Evolutionary conservation across 1,139 yeast genomes (phyloP).

Genomic region (Arxiozyma telluris): DNA sequence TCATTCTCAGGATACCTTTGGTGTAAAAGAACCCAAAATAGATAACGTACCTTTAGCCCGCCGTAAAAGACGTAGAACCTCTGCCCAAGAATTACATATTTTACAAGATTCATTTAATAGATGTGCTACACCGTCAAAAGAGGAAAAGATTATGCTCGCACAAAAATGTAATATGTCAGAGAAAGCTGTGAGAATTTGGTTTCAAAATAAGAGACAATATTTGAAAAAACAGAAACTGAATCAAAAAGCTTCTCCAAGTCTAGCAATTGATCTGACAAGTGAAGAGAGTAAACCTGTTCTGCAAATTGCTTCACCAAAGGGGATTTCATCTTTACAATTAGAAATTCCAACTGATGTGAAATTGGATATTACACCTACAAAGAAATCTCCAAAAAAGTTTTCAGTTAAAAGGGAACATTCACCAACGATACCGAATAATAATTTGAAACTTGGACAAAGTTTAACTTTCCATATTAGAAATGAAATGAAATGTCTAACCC

Average conservation of each 20-base stretch:
- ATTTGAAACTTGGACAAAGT: slow-evolving; percentile 25
- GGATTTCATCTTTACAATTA: slow-evolving; percentile 21
- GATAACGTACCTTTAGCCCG: slow-evolving; percentile 88
- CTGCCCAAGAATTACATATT: slow-evolving; percentile 73
- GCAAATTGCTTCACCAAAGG: slow-evolving; percentile 12
- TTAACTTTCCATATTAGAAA: slow-evolving; percentile 27
- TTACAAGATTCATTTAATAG: slow-evolving; percentile 67
- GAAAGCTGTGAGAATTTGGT: slow-evolving; percentile 96
- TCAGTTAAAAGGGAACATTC: slow-evolving; percentile 4
- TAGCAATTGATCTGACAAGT: not conserved
- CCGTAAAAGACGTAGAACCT: slow-evolving; percentile 89
- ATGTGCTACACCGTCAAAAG: slow-evolving; percentile 76
- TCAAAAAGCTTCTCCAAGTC: slow-evolving; percentile 4
- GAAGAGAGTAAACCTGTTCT: not conserved
- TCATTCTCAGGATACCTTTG: slow-evolving; percentile 82
- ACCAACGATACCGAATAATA: slow-evolving; percentile 7
- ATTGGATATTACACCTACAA: slow-evolving; percentile 8
- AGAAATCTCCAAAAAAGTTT: slow-evolving; percentile 3
- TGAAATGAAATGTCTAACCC: slow-evolving; percentile 26
- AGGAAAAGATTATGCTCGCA: slow-evolving; percentile 69
- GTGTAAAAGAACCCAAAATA: slow-evolving; percentile 72
- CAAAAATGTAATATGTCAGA: slow-evolving; percentile 81
- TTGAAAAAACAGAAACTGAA: slow-evolving; percentile 38
- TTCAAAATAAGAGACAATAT: slow-evolving; percentile 89
- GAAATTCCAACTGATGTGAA: slow-evolving; percentile 8